These are phyloP conservation scores for Eucalyptus microcorys DNA, from an alignment of 345 rosid species.

Conservation along the genomic window DNA sequence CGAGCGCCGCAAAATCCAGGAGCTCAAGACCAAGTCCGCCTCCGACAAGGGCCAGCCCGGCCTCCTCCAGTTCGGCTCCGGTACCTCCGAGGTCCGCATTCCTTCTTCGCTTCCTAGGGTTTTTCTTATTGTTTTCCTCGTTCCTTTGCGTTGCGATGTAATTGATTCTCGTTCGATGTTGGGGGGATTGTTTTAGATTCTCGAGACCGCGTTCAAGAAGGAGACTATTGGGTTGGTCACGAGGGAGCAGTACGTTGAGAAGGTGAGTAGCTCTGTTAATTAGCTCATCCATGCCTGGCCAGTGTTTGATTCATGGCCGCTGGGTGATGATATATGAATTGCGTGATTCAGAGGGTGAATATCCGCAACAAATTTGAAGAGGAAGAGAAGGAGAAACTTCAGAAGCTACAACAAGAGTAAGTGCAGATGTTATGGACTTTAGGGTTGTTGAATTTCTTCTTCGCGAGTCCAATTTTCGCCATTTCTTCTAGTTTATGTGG, in stretches of 20 bases:
- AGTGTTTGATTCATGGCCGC: neutral
- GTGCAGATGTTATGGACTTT: neutral
- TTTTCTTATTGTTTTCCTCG: neutral
- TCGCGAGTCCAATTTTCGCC: neutral
- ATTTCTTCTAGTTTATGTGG: neutral
- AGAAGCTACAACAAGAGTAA: constrained; percentile 86
- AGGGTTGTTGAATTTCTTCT: neutral
- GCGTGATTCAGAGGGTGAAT: constrained; percentile 60
- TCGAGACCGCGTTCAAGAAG: constrained; percentile 97
- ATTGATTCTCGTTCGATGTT: neutral
- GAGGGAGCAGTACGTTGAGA: constrained; percentile 95
- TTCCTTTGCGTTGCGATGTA: neutral
- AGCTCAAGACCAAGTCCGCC: constrained; percentile 82
- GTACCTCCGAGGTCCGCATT: constrained; percentile 78
- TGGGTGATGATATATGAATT: neutral
- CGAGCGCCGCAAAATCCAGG: constrained; percentile 92
- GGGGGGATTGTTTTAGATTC: constrained; percentile 33
- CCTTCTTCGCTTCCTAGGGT: neutral
- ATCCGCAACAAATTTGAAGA: constrained; percentile 89
- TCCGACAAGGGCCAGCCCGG: constrained; percentile 80
- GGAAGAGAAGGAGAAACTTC: constrained; percentile 97
- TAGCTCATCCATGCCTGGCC: neutral
- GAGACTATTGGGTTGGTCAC: constrained; percentile 97
- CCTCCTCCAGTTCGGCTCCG: constrained; percentile 94
- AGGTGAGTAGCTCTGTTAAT: constrained; percentile 30